phyloP scores from a whole-genome alignment of 345 rosid species.

The Erysimum cheiranthoides region DNA sequence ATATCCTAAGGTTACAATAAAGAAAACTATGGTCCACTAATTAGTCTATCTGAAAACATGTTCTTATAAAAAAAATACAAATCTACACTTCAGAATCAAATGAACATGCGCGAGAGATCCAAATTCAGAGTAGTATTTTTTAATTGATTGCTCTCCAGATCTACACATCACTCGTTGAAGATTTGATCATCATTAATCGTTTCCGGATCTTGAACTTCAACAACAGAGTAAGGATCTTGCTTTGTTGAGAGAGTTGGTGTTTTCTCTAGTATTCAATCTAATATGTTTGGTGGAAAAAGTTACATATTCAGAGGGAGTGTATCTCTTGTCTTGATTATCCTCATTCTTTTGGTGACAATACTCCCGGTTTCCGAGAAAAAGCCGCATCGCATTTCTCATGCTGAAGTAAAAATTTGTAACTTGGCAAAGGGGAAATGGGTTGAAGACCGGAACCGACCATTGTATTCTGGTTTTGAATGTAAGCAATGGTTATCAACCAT shows the following conservation, averaged over 20 bases:
- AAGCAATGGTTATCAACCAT: conserved; percentile 75
- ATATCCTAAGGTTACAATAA: too few species aligned
- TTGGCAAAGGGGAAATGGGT: conserved; percentile 78
- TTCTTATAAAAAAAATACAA: too few species aligned
- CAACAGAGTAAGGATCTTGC: conserved; percentile 3
- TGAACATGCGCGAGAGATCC: conserved; percentile 39
- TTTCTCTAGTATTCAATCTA: conserved; percentile 27
- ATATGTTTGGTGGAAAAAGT: conserved; percentile 35
- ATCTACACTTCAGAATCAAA: background rate
- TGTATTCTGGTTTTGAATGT: conserved; percentile 69
- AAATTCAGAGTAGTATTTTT: conserved; percentile 15
- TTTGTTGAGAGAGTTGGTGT: conserved; percentile 28
- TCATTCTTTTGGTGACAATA: conserved; percentile 27
- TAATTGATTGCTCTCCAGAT: conserved; percentile 12
- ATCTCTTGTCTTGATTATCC: conserved; percentile 40
- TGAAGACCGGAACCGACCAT: conserved; percentile 55
- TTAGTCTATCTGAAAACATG: too few species aligned
- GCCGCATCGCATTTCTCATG: conserved; percentile 28
- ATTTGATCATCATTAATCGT: conserved; percentile 29
- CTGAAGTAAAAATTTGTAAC: conserved; percentile 51
- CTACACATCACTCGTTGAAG: conserved; percentile 25
- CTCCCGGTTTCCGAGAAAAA: conserved; percentile 36
- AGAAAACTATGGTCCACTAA: too few species aligned
- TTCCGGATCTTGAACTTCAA: conserved; percentile 29
- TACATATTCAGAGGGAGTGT: conserved; percentile 43